phyloP scores from a whole-genome alignment of 768 basidiomycete species.

The Megacollybia marginata region DNA sequence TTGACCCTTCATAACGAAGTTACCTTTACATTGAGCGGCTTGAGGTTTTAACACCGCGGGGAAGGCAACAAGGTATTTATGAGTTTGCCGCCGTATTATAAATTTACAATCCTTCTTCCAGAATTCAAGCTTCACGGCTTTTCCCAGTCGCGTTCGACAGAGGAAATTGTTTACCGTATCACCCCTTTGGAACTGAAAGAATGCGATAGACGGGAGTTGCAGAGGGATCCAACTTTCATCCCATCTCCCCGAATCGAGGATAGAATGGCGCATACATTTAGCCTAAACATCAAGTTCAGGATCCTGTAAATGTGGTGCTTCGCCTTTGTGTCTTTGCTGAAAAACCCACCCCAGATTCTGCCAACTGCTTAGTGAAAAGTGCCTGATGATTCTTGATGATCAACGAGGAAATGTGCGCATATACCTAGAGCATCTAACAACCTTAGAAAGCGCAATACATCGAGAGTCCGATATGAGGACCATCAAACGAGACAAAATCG shows the following conservation, averaged over 20 bases:
- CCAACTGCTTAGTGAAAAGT: constrained; percentile 33
- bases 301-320: constrained; percentile 24
- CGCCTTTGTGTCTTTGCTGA: neutral
- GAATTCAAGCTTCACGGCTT: neutral
- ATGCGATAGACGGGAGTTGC: constrained; percentile 27
- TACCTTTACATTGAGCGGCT: no score
- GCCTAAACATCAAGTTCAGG: constrained; percentile 9
- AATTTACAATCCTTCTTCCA: neutral
- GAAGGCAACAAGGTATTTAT: no score
- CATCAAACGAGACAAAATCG: constrained; percentile 39
- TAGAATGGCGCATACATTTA: constrained; percentile 18
- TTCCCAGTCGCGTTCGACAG: constrained; percentile 6
- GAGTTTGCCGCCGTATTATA: no score
- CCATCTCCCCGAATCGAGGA: constrained; percentile 21
- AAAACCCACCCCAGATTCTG: no score
- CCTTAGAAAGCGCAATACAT: constrained; percentile 24
- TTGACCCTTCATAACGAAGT: neutral
- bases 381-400: constrained; percentile 35
- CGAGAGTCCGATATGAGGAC: constrained; percentile 16
- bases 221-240: constrained; percentile 23
- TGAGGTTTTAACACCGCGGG: no score
- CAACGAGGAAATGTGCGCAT: constrained; percentile 24
- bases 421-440: constrained; percentile 26
- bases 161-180: constrained; percentile 22
- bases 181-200: constrained; percentile 23